Evolutionary conservation across 257 asterid genomes (phyloP), one percentile per base, ranked within the genome.

Genomic region (Datura wrightii): DNA sequence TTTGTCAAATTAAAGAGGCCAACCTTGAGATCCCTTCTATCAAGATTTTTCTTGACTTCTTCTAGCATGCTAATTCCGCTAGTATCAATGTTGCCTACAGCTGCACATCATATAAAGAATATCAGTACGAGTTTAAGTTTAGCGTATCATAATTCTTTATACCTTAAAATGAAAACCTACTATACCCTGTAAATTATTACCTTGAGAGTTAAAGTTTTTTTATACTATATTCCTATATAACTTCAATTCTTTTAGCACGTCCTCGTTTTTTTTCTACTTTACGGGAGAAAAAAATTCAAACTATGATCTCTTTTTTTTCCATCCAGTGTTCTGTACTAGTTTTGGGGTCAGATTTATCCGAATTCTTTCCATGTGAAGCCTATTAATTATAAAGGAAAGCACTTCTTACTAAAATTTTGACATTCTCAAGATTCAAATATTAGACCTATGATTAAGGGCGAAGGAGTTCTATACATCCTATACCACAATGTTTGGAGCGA

Each of bases 1-100:
- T 14, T 16, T 71, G 0, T 82, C 3, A n/a, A 65, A 50, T 10
- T 50, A 10, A 59, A 41, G 54, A 13, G 63, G 50, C 54, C 3
- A 14, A 94, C 99, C 98, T 93, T 97, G 85, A 97, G 90, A 85
- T 91, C 95, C 91, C 96, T 92, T 80, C 97, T 87, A n/a, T 95
- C 99, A 0, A 89, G 72, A 72, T 86, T 89, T 93, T 92, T 95
- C 88, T 91, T 92, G 14, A 95, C 86, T 92, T 97, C 99, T 19
- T 97, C 93, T 15, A 95, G 86, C 99, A 97, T 95, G 90, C 95
- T 91, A 37, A 97, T 92, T 81, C 99, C 99, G 24, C 99, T 97
- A 4, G 99, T 97, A 62, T 97, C 99, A 46, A 97, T 95, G 93
- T 95, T 97, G 19, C 94, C 99, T 10, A 97, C 95, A 54, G 99